A percentile compares a stretch with the other conserved stretches of the same genome.
phyloP scores from a whole-genome alignment of 495 filamentous ascomycete species.

The Talaromyces wortmannii region DNA sequence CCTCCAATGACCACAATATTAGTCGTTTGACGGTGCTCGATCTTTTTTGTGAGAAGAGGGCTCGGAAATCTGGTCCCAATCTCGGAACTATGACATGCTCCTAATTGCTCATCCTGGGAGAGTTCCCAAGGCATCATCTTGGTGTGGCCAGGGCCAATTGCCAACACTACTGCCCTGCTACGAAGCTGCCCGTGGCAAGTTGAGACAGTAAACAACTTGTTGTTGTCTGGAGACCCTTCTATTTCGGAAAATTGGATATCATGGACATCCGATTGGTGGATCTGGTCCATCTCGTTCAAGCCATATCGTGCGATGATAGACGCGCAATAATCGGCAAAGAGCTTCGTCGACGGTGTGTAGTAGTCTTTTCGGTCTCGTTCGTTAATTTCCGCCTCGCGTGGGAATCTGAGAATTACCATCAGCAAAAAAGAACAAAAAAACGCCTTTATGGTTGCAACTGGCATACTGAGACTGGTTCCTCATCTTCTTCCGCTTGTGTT shows the following conservation, averaged over 20 bases:
- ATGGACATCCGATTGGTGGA: slow-evolving; percentile 40
- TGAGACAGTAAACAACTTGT: slow-evolving; percentile 45
- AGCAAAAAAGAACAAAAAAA: not conserved
- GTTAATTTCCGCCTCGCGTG: slow-evolving; percentile 39
- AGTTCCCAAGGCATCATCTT: slow-evolving; percentile 43
- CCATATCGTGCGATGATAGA: slow-evolving; percentile 46
- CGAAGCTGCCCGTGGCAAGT: slow-evolving; percentile 39
- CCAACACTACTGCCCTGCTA: slow-evolving; percentile 47
- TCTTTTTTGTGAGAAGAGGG: slow-evolving; percentile 33
- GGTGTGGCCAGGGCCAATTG: slow-evolving; percentile 46
- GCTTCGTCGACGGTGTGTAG: slow-evolving; percentile 47
- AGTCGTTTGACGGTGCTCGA: slow-evolving; percentile 34
- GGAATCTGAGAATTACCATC: not conserved
- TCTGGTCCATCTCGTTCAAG: slow-evolving; percentile 26
- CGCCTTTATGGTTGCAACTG: too few relatives aligned
- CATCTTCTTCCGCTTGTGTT: slow-evolving; percentile 57
- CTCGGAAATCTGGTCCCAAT: slow-evolving; percentile 40
- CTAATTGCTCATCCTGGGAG: slow-evolving; percentile 28
- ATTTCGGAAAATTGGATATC: slow-evolving; percentile 40
- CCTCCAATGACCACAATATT: slow-evolving; percentile 55
- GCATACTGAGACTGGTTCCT: slow-evolving; percentile 9
- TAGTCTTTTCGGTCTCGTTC: slow-evolving; percentile 62
- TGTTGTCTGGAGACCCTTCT: not conserved
- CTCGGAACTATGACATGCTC: slow-evolving; percentile 49
- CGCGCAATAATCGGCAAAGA: slow-evolving; percentile 52